These are phyloP conservation scores for Tetrahymena thermophila DNA, from an alignment of 73 alveolate genomes.

Conservation along the genomic window DNA sequence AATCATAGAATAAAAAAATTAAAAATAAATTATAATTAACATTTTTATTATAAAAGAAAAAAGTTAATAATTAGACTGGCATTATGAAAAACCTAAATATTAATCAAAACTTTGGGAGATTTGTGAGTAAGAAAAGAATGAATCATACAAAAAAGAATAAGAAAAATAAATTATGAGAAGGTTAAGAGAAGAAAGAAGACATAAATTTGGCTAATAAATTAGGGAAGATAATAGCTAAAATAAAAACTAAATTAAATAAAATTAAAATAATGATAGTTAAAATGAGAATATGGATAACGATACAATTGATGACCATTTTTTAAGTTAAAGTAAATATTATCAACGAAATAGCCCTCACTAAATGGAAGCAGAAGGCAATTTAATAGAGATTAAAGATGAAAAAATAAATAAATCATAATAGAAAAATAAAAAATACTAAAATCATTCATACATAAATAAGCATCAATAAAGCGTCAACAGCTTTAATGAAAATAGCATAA, in stretches of 20 bases:
- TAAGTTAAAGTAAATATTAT: not conserved
- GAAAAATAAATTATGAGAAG: not conserved
- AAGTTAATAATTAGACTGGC: not conserved
- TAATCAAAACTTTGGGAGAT: not conserved
- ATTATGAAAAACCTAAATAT: not conserved
- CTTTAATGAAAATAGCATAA: not conserved
- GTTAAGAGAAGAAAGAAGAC: not conserved
- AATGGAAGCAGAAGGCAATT: not conserved
- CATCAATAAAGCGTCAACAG: not conserved
- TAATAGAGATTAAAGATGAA: not conserved
- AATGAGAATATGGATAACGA: not conserved
- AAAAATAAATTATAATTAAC: too few species aligned
- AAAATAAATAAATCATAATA: not conserved
- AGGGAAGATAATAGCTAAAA: not conserved
- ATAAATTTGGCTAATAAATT: not conserved
- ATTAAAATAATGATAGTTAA: not conserved
- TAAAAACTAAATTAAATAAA: not conserved
- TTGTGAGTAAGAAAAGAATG: not conserved
- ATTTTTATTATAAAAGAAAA: not conserved
- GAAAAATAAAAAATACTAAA: not conserved
- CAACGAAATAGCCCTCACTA: not conserved
- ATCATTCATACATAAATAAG: not conserved
- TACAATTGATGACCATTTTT: not conserved
- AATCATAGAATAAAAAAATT: too few species aligned
- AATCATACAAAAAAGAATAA: not conserved